phyloP scores from a whole-genome alignment of 495 filamentous ascomycete species.

The Xylona heveae region DNA sequence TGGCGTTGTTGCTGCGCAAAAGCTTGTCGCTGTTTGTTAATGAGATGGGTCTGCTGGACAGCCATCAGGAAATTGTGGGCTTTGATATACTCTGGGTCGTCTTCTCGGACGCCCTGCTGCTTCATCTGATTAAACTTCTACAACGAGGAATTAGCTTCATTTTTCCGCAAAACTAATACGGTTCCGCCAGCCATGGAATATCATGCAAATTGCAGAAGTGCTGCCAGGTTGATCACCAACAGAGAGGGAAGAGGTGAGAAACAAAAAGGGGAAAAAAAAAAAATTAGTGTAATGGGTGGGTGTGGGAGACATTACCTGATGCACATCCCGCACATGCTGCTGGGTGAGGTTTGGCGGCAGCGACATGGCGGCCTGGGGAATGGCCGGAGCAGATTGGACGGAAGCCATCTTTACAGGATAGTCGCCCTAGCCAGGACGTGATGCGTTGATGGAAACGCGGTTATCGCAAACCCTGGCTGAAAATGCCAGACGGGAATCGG shows the following conservation, averaged over 20 bases:
- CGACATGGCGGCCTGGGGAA: constrained; percentile 35
- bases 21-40: constrained; percentile 22
- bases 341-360: constrained; percentile 33
- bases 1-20: constrained; percentile 21
- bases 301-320: constrained; percentile 24
- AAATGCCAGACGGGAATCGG: no score
- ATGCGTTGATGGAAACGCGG: no score
- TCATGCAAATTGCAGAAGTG: no score
- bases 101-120: constrained; percentile 44
- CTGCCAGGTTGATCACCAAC: background rate
- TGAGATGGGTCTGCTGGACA: constrained; percentile 32
- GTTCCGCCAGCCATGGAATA: constrained; percentile 1
- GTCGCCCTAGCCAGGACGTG: no score
- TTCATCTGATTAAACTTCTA: constrained; percentile 75
- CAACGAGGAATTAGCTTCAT: no score
- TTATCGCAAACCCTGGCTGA: no score
- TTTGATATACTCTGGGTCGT: constrained; percentile 65
- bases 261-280: background rate
- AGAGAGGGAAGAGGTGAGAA: background rate
- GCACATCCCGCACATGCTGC: constrained; percentile 39
- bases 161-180: background rate
- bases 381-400: constrained; percentile 43
- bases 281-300: background rate
- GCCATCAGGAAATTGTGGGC: constrained; percentile 40
- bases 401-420: constrained; percentile 42